Base-by-base conservation (phyloP, 108 stramenopile species). In the Fragilaria radians region DNA sequence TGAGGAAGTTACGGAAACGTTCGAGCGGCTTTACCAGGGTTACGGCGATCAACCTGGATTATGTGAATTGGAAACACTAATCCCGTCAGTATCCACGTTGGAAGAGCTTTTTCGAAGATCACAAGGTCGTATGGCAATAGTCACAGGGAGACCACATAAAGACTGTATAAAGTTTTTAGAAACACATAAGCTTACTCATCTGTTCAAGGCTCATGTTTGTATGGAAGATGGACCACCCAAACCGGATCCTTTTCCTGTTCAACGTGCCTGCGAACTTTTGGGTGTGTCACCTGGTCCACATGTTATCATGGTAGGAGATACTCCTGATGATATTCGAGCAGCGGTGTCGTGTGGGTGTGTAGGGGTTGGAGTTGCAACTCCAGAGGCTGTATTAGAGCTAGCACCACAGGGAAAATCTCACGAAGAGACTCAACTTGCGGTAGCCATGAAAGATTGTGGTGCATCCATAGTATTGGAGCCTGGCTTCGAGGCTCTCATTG, bases 141-240 rank as follows among this genome's bases (percentile, higher is more conserved):
- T 96, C 3, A 94, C 93, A 2, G 95, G 95, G 25, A 74, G 95
- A 26, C 95, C 95, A 24, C 51, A 82, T 26, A 70, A 59, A 0
- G 95, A 96, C 69, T 90, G 89, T 61, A 59, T 70, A 7, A 86
- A 90, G 48, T 94, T 94, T 67, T 64, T 96, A 29, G 64, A 84
- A 14, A 46, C 68, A 24, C 70, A 86, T 63, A 53, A 52, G 0
- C 58, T 90, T 22, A 71, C 65, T 7, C 23, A 70, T 27, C 63
- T 89, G 27, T 75, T 96, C 63, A 67, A 74, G 49, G 68, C 55
- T 23, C 72, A 71, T 29, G 89, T 91, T 18, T 92, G 90, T 54
- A 94, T 94, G 92, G 92, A 93, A 59, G 95, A 96, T 72, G 91
- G 88, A 5, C 90, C 91, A 11, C 73, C 90, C 31, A 96, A 96